These are phyloP conservation scores for Phytophthora palmivora DNA, from an alignment of 352 stramenopile genomes.

Conservation along the genomic window DNA sequence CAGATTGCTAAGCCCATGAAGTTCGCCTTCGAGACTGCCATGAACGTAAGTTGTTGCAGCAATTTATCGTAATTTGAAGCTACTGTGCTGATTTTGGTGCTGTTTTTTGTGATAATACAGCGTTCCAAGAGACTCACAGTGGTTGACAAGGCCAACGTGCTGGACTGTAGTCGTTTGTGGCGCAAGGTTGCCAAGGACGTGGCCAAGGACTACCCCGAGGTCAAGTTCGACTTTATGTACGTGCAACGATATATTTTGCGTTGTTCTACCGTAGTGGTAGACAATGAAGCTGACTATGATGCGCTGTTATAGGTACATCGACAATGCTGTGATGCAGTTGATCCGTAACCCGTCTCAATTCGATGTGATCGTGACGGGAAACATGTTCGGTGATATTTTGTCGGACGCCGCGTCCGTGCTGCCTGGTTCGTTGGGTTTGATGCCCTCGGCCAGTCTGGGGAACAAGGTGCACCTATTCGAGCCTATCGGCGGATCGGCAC, in stretches of 20 bases:
- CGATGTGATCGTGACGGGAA: constrained; percentile 98
- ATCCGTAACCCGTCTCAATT: constrained; percentile 99
- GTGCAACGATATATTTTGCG: not conserved
- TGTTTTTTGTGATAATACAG: constrained; percentile 66
- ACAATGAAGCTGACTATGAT: not conserved
- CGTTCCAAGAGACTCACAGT: constrained; percentile 95
- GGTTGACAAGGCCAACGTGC: constrained; percentile 99
- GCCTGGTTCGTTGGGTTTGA: constrained; percentile 97
- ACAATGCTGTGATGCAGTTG: constrained; percentile 99
- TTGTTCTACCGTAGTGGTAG: not conserved
- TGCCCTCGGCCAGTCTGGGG: constrained; percentile 97
- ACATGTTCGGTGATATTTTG: constrained; percentile 99
- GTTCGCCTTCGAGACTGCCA: constrained; percentile 87
- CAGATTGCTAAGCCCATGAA: constrained; percentile 82
- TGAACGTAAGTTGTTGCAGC: constrained; percentile 53
- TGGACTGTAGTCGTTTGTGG: constrained; percentile 95
- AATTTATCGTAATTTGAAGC: not conserved
- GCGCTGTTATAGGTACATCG: constrained; percentile 94
- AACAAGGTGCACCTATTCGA: constrained; percentile 96
- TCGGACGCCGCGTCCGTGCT: constrained; percentile 98
- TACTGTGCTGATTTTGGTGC: not conserved
- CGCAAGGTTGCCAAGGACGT: constrained; percentile 93
- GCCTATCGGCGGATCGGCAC: constrained; percentile 98
- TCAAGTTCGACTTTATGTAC: constrained; percentile 96
- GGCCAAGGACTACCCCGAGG: constrained; percentile 91